Percentiles rank a stretch among this genome's conserved stretches.
Evolutionary conservation across 2,329 filamentous ascomycete genomes (phyloP).

Genomic region (Talaromyces sp.): DNA sequence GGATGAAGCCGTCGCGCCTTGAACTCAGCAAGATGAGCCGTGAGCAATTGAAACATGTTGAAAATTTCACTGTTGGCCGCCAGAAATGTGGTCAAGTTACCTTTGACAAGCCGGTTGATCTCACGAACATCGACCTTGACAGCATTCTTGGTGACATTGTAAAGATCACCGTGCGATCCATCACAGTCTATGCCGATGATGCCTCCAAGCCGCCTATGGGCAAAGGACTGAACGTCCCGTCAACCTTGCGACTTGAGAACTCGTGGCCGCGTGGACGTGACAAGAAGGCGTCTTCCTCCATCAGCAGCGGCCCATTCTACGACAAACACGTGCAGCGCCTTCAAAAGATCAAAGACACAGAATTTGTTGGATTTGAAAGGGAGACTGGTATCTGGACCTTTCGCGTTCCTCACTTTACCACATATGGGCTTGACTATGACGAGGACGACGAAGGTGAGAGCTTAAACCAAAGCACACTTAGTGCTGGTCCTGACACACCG

Average conservation of each 20-base stretch:
- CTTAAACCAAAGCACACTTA: slow-evolving; percentile 48
- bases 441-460: slow-evolving; percentile 54
- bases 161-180: slow-evolving; percentile 67
- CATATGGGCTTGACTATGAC: slow-evolving; percentile 79
- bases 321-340: slow-evolving; percentile 77
- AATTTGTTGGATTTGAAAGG: slow-evolving; percentile 73
- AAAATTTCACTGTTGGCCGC: slow-evolving; percentile 75
- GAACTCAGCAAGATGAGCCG: slow-evolving; percentile 76
- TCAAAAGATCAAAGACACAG: slow-evolving; percentile 71
- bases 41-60: slow-evolving; percentile 68
- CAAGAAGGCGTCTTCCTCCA: slow-evolving; percentile 50
- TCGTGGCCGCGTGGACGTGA: slow-evolving; percentile 77
- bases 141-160: slow-evolving; percentile 75
- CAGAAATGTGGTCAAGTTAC: slow-evolving; percentile 72
- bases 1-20: slow-evolving; percentile 71
- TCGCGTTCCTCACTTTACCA: slow-evolving; percentile 92
- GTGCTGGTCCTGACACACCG: slow-evolving; percentile 46
- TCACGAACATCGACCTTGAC: slow-evolving; percentile 72
- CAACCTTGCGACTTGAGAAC: slow-evolving; percentile 80
- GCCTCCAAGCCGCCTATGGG: slow-evolving; percentile 76
- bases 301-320: slow-evolving; percentile 61
- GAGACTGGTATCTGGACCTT: slow-evolving; percentile 86
- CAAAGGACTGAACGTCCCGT: slow-evolving; percentile 86
- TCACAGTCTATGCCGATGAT: slow-evolving; percentile 77
- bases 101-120: slow-evolving; percentile 77